Evolutionary conservation across 768 basidiomycete species (phyloP), one percentile per base, ranked within the genome.

Genomic region (Suillus luteus): DNA sequence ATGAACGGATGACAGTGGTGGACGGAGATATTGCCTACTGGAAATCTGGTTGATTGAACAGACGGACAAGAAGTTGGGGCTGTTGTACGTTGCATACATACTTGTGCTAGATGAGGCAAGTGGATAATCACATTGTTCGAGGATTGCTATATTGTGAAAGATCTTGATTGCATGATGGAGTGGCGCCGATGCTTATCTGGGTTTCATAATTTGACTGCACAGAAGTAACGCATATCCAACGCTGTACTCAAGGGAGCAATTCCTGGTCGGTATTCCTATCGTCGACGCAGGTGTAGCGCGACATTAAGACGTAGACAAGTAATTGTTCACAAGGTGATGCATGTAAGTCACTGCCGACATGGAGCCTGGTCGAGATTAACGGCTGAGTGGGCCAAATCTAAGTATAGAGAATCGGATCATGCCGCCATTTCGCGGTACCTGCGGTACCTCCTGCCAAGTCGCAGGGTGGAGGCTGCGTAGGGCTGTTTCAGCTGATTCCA

Each of bases 1-100:
- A 67, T 24, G 44, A 65, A 63, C 64, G 58, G 52, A 43, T 7
- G 43, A 5, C 59, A 92, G 92, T 94, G 92, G 69, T 88, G 24
- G 93, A 95, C 69, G 93, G 93, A 33, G 93, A 95, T 69, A 95
- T 95, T 73, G 92, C 92, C 1, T 93, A 94, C 79, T 96, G 94
- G 94, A 95, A 95, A 74, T 73, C 89, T 49, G 92, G 93, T 44
- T 86, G 72, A 67, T 84, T 62, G 65, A 52, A 54, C 27, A 15
- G 27, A 43, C 57, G 14, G n/a, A 27, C 19, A 33, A 55, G 48
- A 51, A 59, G 46, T 57, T 17, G n/a, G 48, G 35, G 49, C 17
- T 41, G 57, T 31, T 63, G 62, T 63, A 63, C 40, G 62, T 48
- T 63, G 60, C 43, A 62, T 60, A 62, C 41, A 58, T 57, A 12